These are phyloP conservation scores for Diplocarpon rosae DNA, from an alignment of 2,329 filamentous ascomycete genomes.

Conservation along the genomic window DNA sequence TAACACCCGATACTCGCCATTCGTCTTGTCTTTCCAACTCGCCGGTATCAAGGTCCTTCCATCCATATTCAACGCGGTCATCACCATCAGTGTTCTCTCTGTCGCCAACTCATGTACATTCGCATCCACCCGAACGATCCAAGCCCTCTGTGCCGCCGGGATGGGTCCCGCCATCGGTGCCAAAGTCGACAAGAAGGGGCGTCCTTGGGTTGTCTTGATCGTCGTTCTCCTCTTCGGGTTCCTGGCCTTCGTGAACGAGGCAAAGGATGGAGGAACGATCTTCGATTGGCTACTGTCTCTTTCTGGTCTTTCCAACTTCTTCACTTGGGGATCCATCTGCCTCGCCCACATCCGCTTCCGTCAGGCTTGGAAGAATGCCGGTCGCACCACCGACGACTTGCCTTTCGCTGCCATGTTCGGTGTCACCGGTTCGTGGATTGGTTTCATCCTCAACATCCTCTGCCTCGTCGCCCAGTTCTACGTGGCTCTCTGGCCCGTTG, in stretches of 20 bases:
- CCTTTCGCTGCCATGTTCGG: conserved; percentile 41
- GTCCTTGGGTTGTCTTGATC: conserved; percentile 49
- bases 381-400: conserved; percentile 38
- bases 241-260: conserved; percentile 45
- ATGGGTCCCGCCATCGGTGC: conserved; percentile 68
- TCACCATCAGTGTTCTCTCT: conserved; percentile 79
- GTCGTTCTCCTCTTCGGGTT: conserved; percentile 45
- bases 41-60: conserved; percentile 73
- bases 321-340: conserved; percentile 64
- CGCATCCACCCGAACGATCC: conserved; percentile 79
- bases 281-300: conserved; percentile 60
- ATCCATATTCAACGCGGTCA: conserved; percentile 87
- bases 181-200: conserved; percentile 73
- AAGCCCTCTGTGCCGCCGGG: conserved; percentile 76
- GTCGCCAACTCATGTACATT: conserved; percentile 91
- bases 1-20: conserved; percentile 64
- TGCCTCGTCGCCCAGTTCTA: conserved; percentile 49
- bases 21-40: conserved; percentile 82
- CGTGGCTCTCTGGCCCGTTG: conserved; percentile 39
- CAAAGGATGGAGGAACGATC: conserved; percentile 32
- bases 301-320: conserved; percentile 61
- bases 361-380: conserved; percentile 47
- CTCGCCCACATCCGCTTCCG: conserved; percentile 56
- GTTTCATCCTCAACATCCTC: conserved; percentile 53
- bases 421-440: conserved; percentile 57